Percentiles rank a stretch among this genome's conserved stretches.
phyloP scores from a whole-genome alignment of 2,329 filamentous ascomycete genomes.

The Epichloe scottii region DNA sequence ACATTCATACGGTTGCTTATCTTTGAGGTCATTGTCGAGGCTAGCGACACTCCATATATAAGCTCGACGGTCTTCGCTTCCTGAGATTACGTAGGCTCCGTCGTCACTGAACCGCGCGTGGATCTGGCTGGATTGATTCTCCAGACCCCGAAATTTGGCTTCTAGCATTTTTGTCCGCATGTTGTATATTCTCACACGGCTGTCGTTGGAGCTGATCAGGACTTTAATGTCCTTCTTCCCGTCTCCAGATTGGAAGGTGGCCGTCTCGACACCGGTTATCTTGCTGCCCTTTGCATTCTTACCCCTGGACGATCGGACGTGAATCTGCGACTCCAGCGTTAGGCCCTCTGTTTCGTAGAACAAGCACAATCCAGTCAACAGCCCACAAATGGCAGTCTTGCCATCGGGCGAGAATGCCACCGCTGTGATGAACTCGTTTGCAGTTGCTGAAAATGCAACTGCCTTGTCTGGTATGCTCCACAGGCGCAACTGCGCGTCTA shows the following conservation, averaged over 20 bases:
- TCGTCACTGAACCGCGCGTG: conserved; percentile 82
- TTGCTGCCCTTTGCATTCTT: conserved; percentile 95
- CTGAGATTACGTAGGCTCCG: conserved; percentile 74
- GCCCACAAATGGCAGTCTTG: conserved; percentile 77
- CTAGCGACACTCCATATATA: conserved; percentile 66
- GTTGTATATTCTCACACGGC: conserved; percentile 79
- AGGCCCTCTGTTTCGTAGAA: conserved; percentile 91
- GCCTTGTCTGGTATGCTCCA: conserved; percentile 97
- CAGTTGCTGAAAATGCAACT: conserved; percentile 68
- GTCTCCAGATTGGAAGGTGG: conserved; percentile 35
- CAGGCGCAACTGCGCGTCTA: conserved; percentile 75
- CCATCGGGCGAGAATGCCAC: conserved; percentile 91
- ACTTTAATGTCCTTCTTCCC: conserved; percentile 61
- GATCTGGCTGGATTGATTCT: conserved; percentile 84
- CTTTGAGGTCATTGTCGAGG: conserved; percentile 51
- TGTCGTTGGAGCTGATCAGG: conserved; percentile 89
- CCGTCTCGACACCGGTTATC: conserved; percentile 84
- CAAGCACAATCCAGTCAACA: conserved; percentile 70
- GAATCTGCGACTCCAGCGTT: conserved; percentile 72
- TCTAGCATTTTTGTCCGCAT: conserved; percentile 74
- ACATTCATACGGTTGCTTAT: conserved; percentile 73
- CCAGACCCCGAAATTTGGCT: conserved; percentile 81
- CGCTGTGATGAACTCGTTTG: conserved; percentile 83
- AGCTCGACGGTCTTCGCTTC: conserved; percentile 79
- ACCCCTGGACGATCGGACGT: conserved; percentile 83